These are phyloP conservation scores for Apiotrichum montevideense DNA, from an alignment of 1,284 basidiomycete genomes.

Conservation along the genomic window DNA sequence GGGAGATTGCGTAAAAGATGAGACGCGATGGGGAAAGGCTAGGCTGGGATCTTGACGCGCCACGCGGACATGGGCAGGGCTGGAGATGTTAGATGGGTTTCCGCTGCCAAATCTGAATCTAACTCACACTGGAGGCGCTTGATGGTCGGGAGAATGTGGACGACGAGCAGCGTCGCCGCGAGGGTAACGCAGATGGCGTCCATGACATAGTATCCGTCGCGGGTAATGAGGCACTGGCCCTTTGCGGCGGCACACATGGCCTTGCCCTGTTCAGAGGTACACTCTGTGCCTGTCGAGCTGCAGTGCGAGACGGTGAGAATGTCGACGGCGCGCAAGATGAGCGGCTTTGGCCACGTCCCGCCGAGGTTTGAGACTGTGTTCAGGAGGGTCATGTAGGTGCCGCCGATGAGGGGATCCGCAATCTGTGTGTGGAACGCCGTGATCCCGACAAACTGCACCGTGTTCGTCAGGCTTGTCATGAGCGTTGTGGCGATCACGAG, in stretches of 20 bases:
- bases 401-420: constrained; percentile 94
- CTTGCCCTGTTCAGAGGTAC: constrained; percentile 85
- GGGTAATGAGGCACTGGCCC: constrained; percentile 73
- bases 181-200: constrained; percentile 70
- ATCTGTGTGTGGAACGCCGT: constrained; percentile 97
- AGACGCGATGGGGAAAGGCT: constrained; percentile 27
- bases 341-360: constrained; percentile 78
- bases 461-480: constrained; percentile 77
- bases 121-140: constrained; percentile 73
- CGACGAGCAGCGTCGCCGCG: constrained; percentile 65
- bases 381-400: constrained; percentile 94
- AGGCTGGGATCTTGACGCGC: constrained; percentile 42
- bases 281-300: constrained; percentile 61
- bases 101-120: too few relatives aligned
- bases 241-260: constrained; percentile 65
- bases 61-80: constrained; percentile 44
- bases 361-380: constrained; percentile 97
- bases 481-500: constrained; percentile 76
- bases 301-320: constrained; percentile 76
- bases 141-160: constrained; percentile 78
- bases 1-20: neutral
- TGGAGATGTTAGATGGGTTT: constrained; percentile 19
- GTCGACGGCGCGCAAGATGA: constrained; percentile 64
- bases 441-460: constrained; percentile 96
- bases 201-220: constrained; percentile 89